Base-by-base conservation (phyloP, 441 rosid species). In the Eruca vesicaria region DNA sequence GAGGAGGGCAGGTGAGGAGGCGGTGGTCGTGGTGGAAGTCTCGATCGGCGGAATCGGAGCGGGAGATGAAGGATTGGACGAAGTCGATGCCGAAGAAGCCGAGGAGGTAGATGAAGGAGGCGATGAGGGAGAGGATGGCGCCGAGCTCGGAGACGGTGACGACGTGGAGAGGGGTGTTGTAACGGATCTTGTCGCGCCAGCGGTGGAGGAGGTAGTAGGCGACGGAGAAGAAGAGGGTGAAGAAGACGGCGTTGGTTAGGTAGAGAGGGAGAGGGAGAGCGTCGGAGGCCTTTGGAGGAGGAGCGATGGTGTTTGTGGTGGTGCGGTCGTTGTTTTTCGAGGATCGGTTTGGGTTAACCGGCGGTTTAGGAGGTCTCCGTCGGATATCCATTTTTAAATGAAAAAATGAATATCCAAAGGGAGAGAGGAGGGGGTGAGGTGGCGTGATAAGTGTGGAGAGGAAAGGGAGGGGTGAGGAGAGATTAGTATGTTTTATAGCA, bases 151-250 rank as follows among this genome's bases (percentile, higher is more conserved):
- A 75, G 74, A 88, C 75, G 4, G 89, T 88, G 58, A 90, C 92
- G 71, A 89, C 84, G 72, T 92, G 98, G 35, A 92, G 97, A 16
- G 98, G 97, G 1, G 92, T 84, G 6, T 90, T 86, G 83, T 73
- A 83, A 5, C 92, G 95, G 87, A 89, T 90, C 92, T 92, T 92
- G 69, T 90, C 92, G 21, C 95, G 95, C 97, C 98, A 93, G 2
- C 93, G 82, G 77, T 85, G 89, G 77, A 90, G 90, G 14, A 93
- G 87, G 69, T 81, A 90, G 45, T 90, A 93, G 1, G 90, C 89
- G 57, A 87, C 91, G 75, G 95, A 89, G 86, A 93, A 93, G 83
- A 93, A 90, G 69, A 90, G 92, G 3, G 93, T 90, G 88, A 90
- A 88, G 89, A 92, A 92, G 50, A 92, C 68, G 70, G 89, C 83